Evolutionary conservation across 805 yeast species (phyloP).

Genomic region (Candida railenensis): DNA sequence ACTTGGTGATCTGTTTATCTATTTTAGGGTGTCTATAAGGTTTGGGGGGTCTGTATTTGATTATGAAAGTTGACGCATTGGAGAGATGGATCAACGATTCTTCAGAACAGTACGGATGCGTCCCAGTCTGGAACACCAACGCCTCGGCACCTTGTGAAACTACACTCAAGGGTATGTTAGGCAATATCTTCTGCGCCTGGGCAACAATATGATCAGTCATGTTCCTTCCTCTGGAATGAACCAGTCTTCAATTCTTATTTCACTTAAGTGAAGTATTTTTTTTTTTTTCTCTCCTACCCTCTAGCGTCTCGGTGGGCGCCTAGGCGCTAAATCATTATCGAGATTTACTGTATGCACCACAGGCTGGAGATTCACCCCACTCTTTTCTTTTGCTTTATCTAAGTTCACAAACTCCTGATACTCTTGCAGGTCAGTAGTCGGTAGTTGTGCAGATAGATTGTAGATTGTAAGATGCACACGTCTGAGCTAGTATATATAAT

Average conservation of each 20-base stretch:
- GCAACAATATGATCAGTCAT: slow-evolving; percentile 48
- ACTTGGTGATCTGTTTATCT: slow-evolving; percentile 73
- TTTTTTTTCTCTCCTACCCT: background rate
- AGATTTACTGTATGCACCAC: too few relatives aligned
- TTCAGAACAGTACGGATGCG: slow-evolving; percentile 61
- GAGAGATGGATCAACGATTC: slow-evolving; percentile 16
- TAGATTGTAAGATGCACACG: slow-evolving; percentile 10
- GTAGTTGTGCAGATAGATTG: background rate
- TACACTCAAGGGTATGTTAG: slow-evolving; percentile 49
- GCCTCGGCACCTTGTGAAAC: slow-evolving; percentile 94
- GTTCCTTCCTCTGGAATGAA: too few relatives aligned
- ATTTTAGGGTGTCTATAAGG: slow-evolving; percentile 85
- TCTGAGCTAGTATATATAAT: slow-evolving; percentile 29
- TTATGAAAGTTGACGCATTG: slow-evolving; percentile 40
- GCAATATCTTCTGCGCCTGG: slow-evolving; percentile 42
- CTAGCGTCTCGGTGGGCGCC: too few relatives aligned
- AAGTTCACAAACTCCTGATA: background rate
- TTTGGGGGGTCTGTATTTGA: slow-evolving; percentile 87
- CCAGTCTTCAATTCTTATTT: background rate
- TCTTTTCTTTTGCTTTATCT: background rate
- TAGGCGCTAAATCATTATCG: too few relatives aligned
- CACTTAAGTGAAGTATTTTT: too few relatives aligned
- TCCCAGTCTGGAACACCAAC: slow-evolving; percentile 58
- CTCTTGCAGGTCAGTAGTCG: too few relatives aligned
- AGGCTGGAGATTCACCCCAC: background rate